Base-by-base conservation (phyloP, 192 early-diverging fungal species). In the Gamsiella multidivaricata region DNA sequence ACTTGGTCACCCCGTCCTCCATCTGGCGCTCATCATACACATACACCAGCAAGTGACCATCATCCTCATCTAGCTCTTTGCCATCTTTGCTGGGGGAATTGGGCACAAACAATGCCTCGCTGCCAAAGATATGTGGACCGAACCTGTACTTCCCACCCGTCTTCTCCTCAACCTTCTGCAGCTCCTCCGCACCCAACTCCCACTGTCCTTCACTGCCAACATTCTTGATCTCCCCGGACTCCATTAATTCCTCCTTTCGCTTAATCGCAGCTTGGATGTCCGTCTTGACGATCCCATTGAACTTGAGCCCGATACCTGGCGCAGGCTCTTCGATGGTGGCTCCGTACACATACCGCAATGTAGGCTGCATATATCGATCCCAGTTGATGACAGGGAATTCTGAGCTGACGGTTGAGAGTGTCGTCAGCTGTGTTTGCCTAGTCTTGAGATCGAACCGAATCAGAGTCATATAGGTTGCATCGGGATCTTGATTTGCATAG, bases 361-460 rank as follows among this genome's bases (percentile, higher is more conserved):
- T 47, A 3, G 73, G 73, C 1, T 50, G 59, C 59, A 63, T 78
- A 36, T 68, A 78, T 20, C 58, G 59, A 28, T 51, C 54, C 29
- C 28, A 67, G 55, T 78, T 61, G 37, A 68, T 68, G 18, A 61
- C 36, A 0, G 73, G 73, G 54, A 68, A 78, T 53, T 78, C 73
- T 3, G 65, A 23, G 4, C 22, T 28, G 36, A 28, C 14, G 12
- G 46, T 60, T 18, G 56, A 67, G 28, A 76, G 57, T 7, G 72
- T 76, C 20, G 72, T 76, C 42, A 67, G 18, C 28, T 67, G 58
- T 5, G 64, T 65, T 45, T 76, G 25, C 10, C 36, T 41, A 18
- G 65, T 68, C 59, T 62, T 62, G 65, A 78, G 54, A 15, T 67
- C 72, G 36, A 76, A 67, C 26, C 72, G 47, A 52, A 66, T 67